Evolutionary conservation across 352 stramenopile species (phyloP).

Genomic region (Globisporangium cederbergense): DNA sequence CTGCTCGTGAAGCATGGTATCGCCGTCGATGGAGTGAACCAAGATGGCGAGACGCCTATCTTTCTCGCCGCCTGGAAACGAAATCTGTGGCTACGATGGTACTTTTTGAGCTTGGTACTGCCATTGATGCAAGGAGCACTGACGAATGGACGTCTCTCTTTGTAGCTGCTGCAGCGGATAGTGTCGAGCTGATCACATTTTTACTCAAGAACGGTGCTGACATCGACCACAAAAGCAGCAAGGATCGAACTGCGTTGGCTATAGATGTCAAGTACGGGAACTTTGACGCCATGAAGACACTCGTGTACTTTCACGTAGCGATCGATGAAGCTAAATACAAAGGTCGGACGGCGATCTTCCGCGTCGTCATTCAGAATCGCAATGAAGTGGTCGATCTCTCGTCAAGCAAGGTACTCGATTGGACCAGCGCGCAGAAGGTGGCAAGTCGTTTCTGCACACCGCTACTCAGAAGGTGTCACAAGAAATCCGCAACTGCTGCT

Average conservation of each 20-base stretch:
- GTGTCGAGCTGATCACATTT: background rate
- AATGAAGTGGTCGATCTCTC: background rate
- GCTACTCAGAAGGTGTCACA: background rate
- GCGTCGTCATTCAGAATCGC: too few species aligned
- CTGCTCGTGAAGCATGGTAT: background rate
- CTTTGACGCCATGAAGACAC: background rate
- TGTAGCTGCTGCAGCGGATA: background rate
- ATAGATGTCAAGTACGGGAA: background rate
- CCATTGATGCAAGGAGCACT: background rate
- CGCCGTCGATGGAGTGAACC: background rate
- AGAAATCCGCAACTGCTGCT: background rate
- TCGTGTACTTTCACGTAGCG: background rate
- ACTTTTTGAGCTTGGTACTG: background rate
- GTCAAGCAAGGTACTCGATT: background rate
- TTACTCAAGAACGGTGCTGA: background rate
- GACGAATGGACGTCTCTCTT: background rate
- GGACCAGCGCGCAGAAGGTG: background rate
- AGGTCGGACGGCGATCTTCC: background rate
- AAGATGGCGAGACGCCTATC: background rate
- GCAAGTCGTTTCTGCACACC: background rate
- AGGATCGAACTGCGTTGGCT: background rate
- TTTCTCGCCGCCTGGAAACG: background rate
- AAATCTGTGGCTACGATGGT: background rate
- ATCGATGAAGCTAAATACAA: background rate
- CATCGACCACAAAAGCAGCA: background rate